Evolutionary conservation across 2,329 filamentous ascomycete species (phyloP), one percentile per base, ranked within the genome.

Genomic region (Beauveria sp.): DNA sequence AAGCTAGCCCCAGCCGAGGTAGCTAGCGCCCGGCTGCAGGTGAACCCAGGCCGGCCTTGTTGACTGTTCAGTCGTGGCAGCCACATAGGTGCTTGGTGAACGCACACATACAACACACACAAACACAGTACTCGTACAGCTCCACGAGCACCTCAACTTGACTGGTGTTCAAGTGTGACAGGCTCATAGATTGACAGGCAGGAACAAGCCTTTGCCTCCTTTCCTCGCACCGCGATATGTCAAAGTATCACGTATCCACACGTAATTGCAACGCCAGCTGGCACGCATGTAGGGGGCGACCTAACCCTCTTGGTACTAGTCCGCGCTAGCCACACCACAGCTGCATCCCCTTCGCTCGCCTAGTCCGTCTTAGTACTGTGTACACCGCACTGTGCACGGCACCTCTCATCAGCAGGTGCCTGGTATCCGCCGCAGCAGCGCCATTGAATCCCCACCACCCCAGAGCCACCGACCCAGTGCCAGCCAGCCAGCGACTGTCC

Each of bases 391-490:
- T 57, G 55, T 57, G 24, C 43, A n/a, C 18, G 41, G 24, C 44
- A 53, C 28, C 47, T 28, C 41, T 34, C 41, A 28, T 34, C 41
- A 28, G 56, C 47, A 52, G 55, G 30, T 59, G 26, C 34, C 57
- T 60, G 47, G 46, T 59, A n/a, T 28, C 50, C 59, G 53, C 52
- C 46, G 52, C 57, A 60, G 50, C 58, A 50, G 59, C 59, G 59
- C 59, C 59, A 61, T 57, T 47, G 51, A 61, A 50, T 18, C 37
- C 59, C 47, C 59, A 50, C 59, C 54, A 55, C 53, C 59, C 52
- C 59, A 51, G 59, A 55, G 43, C 30, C 34, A 54, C 52, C 34
- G 55, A 41, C 44, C 48, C 60, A 22, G 22, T 22, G 22, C 22
- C 22, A 24, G 22, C 22, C 22, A 24, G 22, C 22, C 22, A 60